Base-by-base conservation (phyloP, 1,284 basidiomycete genomes). In the Kwoniella shivajii region DNA sequence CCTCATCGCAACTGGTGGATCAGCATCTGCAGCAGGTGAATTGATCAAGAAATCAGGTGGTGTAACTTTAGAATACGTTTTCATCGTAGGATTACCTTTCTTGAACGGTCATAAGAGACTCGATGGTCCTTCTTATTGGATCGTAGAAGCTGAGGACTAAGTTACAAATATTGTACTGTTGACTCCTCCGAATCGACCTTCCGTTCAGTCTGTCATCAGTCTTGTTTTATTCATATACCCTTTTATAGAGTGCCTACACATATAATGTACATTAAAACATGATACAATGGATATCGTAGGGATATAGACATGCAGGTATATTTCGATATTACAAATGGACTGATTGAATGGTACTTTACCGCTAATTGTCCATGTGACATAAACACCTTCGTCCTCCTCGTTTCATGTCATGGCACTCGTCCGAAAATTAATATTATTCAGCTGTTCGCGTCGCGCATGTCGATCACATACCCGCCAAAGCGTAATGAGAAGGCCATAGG, bases 1-100 rank as follows among this genome's bases (percentile, higher is more conserved):
- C 78, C 82, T 99, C 36, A 93, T 99, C 63, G 96, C 96, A 0
- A 99, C 96, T 41, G 93, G 93, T 60, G 96, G 96, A 6, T 97
- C 93, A 16, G 96, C 96, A 3, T 87, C 86, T 63, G 94, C 94
- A 1, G 94, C 96, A 9, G 94, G 93, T 52, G 85, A 96, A 66
- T 88, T 99, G 26, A 86, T 99, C 58, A 80, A 84, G 30, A 86
- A 90, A 78, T 83, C 86, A 63, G 91, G 92, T 36, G 92, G 88
- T 55, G 87, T 86, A 65, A 88, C 89, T 30, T 78, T 96, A 54
- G 92, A 97, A 79, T 97, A 97, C 80, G 79, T 99, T 66, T 99
- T 99, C 81, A 87, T 98, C 74, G 88, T 97, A 63, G 90, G 92
- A 39, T 79, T 97, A 50, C 82, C 87, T 44, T 88, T 92, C 81